Base-by-base conservation (phyloP, 1,284 basidiomycete species). In the Ustilago loliicola region DNA sequence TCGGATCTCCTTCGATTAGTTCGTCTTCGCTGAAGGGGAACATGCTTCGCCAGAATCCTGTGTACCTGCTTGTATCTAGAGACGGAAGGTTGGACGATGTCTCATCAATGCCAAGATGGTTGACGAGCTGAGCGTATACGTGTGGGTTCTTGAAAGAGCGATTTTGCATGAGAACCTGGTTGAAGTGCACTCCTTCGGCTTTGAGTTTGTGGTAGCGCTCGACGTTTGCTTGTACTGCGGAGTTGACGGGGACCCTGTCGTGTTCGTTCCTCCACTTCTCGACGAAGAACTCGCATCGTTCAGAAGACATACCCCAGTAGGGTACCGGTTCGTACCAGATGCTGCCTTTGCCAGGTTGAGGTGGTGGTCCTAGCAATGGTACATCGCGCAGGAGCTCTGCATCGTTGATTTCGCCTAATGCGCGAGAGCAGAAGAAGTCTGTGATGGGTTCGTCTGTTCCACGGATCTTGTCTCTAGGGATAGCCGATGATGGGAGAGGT, bases 71-170 rank as follows among this genome's bases (percentile, higher is more conserved):
- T 9, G 61, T 73, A 21, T 73, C 71, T 23, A 73, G 32, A 1
- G 17, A 25, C 1, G 56, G 54, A 15, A 77, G 62, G 21, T 82
- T 77, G 15, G 70, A 71, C 1, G 62, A 73, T 0, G 72, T 90
- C 86, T 99, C 96, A 82, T 96, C 92, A 15, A 97, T 92, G 68
- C 92, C 92, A 11, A 96, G 70, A 91, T 87, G 96, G 93, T 83
- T 95, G 92, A 98, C 95, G 1, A 99, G 91, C 80, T 95, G 94
- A 3, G 93, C 89, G 86, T 96, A 96, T 13, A 98, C 90, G 85
- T 97, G 93, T 0, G 96, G 96, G 83, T 99, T 98, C 30, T 94
- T 92, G 87, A 98, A 98, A 0, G 94, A 91, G 29, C 94, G 92
- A 77, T 93, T 94, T 9, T 91, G 90, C 91, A 96, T 93, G 38